phyloP scores from a whole-genome alignment of 176 grass and related monocot species.

The barley (Hordeum vulgare) region MorexV3_pseudomolecules_assembly NC_058521.1:66189032-66189531 shows the following conservation, averaged over 20 bases:
- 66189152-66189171: not conserved
- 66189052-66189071: not conserved
- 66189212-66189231: not conserved
- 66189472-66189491: not conserved
- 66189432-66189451: not conserved
- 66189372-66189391: not conserved
- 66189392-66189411: not conserved
- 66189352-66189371: not conserved
- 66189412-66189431: not conserved
- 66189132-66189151: not conserved
- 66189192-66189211: not conserved
- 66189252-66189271: not conserved
- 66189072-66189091: not conserved
- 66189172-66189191: not conserved
- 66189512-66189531: constrained; percentile 1
- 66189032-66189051: not conserved
- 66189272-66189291: not conserved
- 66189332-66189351: not conserved
- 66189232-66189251: not conserved
- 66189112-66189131: not conserved
- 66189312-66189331: not conserved
- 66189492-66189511: not conserved
- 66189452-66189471: not conserved
- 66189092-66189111: not conserved
- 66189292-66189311: not conserved